A percentile compares a stretch with the other conserved stretches of the same genome.
phyloP scores from a whole-genome alignment of 2,329 filamentous ascomycete species.

The Colletotrichum sansevieriae region DNA sequence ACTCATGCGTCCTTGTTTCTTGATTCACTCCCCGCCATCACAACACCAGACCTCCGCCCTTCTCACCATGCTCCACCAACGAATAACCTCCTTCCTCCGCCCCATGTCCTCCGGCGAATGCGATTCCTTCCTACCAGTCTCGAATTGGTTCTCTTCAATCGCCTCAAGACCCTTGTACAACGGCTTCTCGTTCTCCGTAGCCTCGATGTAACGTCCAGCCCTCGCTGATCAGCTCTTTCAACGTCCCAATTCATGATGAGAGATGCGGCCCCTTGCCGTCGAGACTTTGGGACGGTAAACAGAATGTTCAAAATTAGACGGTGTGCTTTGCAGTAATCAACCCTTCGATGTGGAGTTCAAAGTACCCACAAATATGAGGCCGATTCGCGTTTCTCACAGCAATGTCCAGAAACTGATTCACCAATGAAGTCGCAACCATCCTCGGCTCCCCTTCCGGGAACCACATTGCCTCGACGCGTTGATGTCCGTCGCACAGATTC shows the following conservation, averaged over 20 bases:
- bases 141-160: slow-evolving; percentile 40
- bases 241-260: slow-evolving; percentile 52
- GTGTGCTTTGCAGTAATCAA: not conserved
- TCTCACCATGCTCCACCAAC: slow-evolving; percentile 19
- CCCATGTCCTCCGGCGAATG: not conserved
- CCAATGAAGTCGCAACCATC: not conserved
- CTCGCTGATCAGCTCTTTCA: slow-evolving; percentile 51
- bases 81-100: not conserved
- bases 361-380: slow-evolving; percentile 14
- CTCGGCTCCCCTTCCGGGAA: slow-evolving; percentile 18
- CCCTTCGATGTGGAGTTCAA: too few relatives aligned
- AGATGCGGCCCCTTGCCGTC: slow-evolving; percentile 51
- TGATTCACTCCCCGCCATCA: not conserved
- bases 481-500: slow-evolving; percentile 11
- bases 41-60: not conserved
- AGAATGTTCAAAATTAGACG: slow-evolving; percentile 52
- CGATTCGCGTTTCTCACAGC: slow-evolving; percentile 18
- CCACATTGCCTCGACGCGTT: slow-evolving; percentile 11
- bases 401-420: slow-evolving; percentile 12
- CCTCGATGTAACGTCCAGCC: slow-evolving; percentile 53
- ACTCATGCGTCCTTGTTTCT: too few relatives aligned
- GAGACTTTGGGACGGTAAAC: slow-evolving; percentile 52
- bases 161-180: slow-evolving; percentile 53
- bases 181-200: slow-evolving; percentile 47
- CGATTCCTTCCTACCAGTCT: not conserved